Conservation (phyloP, 2,329 filamentous ascomycete species). For the Tolypocladium ovalisporum region DNA sequence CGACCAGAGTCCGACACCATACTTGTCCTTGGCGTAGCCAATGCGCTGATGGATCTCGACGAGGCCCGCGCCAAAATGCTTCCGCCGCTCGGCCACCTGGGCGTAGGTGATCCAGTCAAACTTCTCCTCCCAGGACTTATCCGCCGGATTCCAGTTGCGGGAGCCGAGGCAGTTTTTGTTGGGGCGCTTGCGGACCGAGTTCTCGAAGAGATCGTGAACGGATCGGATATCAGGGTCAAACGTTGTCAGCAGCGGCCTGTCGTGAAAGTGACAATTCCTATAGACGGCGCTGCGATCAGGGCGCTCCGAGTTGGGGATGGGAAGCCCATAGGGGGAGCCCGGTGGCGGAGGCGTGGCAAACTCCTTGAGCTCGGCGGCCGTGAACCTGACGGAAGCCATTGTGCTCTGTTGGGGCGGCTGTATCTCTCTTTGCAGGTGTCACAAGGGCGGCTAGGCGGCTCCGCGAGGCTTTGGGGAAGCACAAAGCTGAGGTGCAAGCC, state of each 20-base stretch:
- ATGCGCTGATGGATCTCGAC: conserved; percentile 68
- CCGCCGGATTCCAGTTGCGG: conserved; percentile 65
- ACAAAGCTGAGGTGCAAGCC: neutral
- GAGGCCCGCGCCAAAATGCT: conserved; percentile 76
- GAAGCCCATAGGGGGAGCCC: conserved; percentile 67
- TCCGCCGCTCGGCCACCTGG: conserved; percentile 67
- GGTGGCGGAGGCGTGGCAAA: conserved; percentile 54
- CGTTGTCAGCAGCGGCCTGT: conserved; percentile 60
- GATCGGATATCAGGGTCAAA: conserved; percentile 62
- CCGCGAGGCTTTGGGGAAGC: neutral
- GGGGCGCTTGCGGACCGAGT: conserved; percentile 48
- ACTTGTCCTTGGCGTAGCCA: conserved; percentile 51
- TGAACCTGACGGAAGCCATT: conserved; percentile 22
- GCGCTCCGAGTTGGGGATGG: conserved; percentile 63
- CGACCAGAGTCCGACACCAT: conserved; percentile 75
- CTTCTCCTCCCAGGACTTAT: conserved; percentile 60
- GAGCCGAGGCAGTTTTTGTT: conserved; percentile 67
- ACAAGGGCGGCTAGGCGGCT: neutral
- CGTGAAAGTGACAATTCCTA: conserved; percentile 67
- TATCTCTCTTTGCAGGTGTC: neutral
- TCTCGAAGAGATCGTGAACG: conserved; percentile 72
- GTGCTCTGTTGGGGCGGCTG: neutral
- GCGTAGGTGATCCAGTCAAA: conserved; percentile 79
- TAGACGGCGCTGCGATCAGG: conserved; percentile 69
- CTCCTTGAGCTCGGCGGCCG: conserved; percentile 35